Conservation (phyloP, 2,329 filamentous ascomycete genomes). For the Trichoderma koningiopsis region DNA sequence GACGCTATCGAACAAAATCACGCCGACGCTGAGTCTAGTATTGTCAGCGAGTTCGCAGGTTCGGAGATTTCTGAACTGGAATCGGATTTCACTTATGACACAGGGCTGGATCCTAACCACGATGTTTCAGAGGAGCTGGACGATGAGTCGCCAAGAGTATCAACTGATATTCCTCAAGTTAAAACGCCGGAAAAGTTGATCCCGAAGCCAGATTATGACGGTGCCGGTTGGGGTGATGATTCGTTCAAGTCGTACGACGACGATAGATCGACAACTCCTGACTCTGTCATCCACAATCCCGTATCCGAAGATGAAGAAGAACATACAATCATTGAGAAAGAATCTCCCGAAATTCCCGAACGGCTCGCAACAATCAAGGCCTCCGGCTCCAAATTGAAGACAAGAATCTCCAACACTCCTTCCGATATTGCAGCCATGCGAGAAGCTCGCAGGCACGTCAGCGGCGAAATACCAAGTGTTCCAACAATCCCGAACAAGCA, state of each 20-base stretch:
- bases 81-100: background rate
- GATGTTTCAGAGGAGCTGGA: background rate
- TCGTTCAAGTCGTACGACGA: slow-evolving; percentile 58
- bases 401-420: slow-evolving; percentile 82
- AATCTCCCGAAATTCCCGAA: slow-evolving; percentile 73
- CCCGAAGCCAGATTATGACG: slow-evolving; percentile 65
- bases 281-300: slow-evolving; percentile 85
- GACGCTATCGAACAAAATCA: background rate
- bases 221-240: slow-evolving; percentile 61
- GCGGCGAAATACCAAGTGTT: slow-evolving; percentile 66
- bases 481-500: slow-evolving; percentile 65
- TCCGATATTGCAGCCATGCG: slow-evolving; percentile 84
- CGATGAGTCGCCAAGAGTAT: slow-evolving; percentile 19
- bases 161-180: slow-evolving; percentile 37
- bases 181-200: slow-evolving; percentile 52
- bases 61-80: background rate
- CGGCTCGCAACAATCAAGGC: slow-evolving; percentile 86
- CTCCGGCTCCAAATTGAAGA: slow-evolving; percentile 83
- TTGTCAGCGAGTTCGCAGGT: background rate
- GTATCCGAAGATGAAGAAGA: slow-evolving; percentile 52
- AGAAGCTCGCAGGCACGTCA: slow-evolving; percentile 81
- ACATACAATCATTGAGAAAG: slow-evolving; percentile 42
- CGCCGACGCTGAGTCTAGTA: background rate
- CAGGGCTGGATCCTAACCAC: background rate
- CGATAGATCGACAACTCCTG: slow-evolving; percentile 73